Evolutionary conservation across 2,329 filamentous ascomycete genomes (phyloP).

Genomic region (Furcasterigmium sp.): DNA sequence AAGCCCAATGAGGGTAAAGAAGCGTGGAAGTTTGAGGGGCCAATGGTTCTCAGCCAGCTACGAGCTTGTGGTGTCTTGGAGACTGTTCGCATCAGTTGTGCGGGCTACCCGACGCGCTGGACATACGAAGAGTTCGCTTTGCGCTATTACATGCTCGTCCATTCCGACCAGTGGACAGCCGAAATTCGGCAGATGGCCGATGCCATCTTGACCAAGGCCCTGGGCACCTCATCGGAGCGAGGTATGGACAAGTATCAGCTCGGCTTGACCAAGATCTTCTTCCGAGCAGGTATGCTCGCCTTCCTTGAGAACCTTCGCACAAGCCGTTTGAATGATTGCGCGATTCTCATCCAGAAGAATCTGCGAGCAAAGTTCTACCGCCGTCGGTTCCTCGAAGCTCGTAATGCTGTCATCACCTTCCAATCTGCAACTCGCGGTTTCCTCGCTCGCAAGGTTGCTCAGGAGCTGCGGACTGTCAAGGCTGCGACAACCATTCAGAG

Average conservation of each 20-base stretch:
- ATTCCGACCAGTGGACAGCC: conserved; percentile 82
- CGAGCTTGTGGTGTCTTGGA: conserved; percentile 98
- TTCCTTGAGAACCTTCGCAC: conserved; percentile 95
- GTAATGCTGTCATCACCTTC: conserved; percentile 72
- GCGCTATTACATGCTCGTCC: conserved; percentile 96
- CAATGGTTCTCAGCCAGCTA: conserved; percentile 96
- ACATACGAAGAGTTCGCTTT: conserved; percentile 98
- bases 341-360: conserved; percentile 99
- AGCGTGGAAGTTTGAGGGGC: conserved; percentile 96
- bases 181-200: conserved; percentile 94
- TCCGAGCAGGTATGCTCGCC: conserved; percentile 97
- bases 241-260: conserved; percentile 93
- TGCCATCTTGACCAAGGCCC: conserved; percentile 80
- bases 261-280: conserved; percentile 97
- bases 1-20: conserved; percentile 98
- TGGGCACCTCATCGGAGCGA: conserved; percentile 70
- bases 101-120: conserved; percentile 96
- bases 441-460: conserved; percentile 69
- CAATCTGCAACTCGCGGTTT: conserved; percentile 76
- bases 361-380: conserved; percentile 92
- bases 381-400: conserved; percentile 81
- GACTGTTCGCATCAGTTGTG: conserved; percentile 94
- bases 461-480: conserved; percentile 76
- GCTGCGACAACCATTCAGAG: conserved; percentile 93
- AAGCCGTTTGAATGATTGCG: conserved; percentile 83